Evolutionary conservation across 805 yeast genomes (phyloP).

Genomic region (Jamesozyma spencerorum): DNA sequence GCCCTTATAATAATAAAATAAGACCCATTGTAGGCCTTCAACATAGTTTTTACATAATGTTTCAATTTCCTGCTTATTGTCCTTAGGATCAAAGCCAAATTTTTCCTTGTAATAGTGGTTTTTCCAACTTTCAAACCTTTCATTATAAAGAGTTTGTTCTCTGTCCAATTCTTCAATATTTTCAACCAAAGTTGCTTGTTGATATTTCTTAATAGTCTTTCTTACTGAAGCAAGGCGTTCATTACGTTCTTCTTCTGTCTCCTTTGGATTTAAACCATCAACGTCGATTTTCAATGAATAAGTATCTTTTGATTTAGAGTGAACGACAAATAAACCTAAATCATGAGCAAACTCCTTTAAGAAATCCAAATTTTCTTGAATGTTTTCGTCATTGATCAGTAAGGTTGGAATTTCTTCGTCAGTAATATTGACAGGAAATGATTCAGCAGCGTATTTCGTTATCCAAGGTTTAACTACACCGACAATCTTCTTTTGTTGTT

Average conservation of each 20-base stretch:
- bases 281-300: conserved; percentile 57
- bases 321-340: conserved; percentile 55
- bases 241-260: conserved; percentile 54
- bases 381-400: conserved; percentile 29
- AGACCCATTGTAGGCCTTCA: conserved; percentile 96
- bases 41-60: conserved; percentile 70
- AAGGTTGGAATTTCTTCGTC: conserved; percentile 35
- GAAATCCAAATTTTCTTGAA: conserved; percentile 43
- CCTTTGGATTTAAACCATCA: conserved; percentile 64
- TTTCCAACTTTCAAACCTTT: conserved; percentile 75
- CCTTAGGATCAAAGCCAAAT: conserved; percentile 41
- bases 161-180: conserved; percentile 41
- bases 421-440: conserved; percentile 34
- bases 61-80: conserved; percentile 51
- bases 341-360: conserved; percentile 57
- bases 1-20: conserved; percentile 82
- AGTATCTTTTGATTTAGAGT: conserved; percentile 46
- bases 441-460: conserved; percentile 27
- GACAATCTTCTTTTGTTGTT: conserved; percentile 68
- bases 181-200: conserved; percentile 49
- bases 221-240: conserved; percentile 44
- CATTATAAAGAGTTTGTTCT: conserved; percentile 57
- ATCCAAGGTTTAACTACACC: conserved; percentile 46
- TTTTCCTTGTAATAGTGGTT: conserved; percentile 78
- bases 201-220: conserved; percentile 52